Evolutionary conservation across 306 rosid genomes (phyloP).

Genomic region (Castanea crenata): DNA sequence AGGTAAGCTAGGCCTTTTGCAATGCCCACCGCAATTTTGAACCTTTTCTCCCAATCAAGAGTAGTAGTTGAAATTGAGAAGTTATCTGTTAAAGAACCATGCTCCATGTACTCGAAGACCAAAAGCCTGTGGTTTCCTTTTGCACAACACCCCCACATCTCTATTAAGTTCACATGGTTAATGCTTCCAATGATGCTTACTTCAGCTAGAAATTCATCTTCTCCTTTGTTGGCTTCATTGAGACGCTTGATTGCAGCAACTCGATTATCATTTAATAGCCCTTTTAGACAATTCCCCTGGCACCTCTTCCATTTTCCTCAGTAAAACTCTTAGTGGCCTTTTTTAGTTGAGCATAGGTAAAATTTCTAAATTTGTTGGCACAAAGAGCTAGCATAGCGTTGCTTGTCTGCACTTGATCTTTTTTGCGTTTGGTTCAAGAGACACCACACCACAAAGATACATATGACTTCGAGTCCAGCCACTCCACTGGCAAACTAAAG

Average conservation of each 20-base stretch:
- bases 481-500: slow-evolving; percentile 17
- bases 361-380: slow-evolving; percentile 44
- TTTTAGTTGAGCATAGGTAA: slow-evolving; percentile 44
- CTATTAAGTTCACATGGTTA: slow-evolving; percentile 33
- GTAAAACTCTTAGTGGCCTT: slow-evolving; percentile 42
- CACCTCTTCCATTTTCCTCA: slow-evolving; percentile 58
- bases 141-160: slow-evolving; percentile 39
- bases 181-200: slow-evolving; percentile 27
- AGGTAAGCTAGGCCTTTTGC: slow-evolving; percentile 42
- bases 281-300: slow-evolving; percentile 57
- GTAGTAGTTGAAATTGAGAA: neutral
- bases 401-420: neutral
- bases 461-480: slow-evolving; percentile 30
- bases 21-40: slow-evolving; percentile 27
- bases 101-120: slow-evolving; percentile 34
- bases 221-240: slow-evolving; percentile 26
- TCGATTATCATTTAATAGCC: slow-evolving; percentile 31
- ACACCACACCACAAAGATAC: slow-evolving; percentile 10
- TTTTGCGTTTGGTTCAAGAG: neutral
- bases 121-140: slow-evolving; percentile 32
- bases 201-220: slow-evolving; percentile 41
- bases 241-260: slow-evolving; percentile 43
- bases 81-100: slow-evolving; percentile 27
- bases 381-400: slow-evolving; percentile 33
- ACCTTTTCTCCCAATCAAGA: slow-evolving; percentile 31